Evolutionary conservation across 148 eudicot genomes (phyloP), one percentile per base, ranked within the genome.

Genomic region (Suaeda aralocaspica): DNA sequence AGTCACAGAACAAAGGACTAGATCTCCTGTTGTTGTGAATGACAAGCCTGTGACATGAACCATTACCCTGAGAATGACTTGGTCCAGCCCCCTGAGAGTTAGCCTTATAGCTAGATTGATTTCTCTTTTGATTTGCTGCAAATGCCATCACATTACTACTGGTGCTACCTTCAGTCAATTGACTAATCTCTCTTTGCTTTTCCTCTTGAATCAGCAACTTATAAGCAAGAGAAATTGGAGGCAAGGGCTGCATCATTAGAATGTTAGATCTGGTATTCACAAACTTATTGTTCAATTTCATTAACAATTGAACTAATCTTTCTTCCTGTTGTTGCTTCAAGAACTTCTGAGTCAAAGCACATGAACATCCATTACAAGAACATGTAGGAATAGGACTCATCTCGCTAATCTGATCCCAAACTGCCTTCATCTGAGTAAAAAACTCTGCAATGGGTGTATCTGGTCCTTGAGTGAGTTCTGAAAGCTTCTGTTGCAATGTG

Each of bases 91-190:
- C 33, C 5, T 25, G 5, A 3, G 0, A 16, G 22, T 15, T 59
- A 9, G 0, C 19, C 19, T 1, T 31, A 22, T 5, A 2, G 3
- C 0, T 12, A 1, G 11, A 8, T 9, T 56, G 16, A 8, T 1
- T 0, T 3, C 8, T 59, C 7, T 6, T 59, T 2, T 6, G 1
- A 0, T 59, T 22, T 4, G 39, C 12, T 16, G 21, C 0, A 15
- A 59, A 59, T 2, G 63, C 41, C 39, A 59, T 18, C 2, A 2
- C 1, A 2, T 5, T 1, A 59, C 1, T 12, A 1, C 0, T 4
- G 8, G 9, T 2, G 4, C n/a, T n/a, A n/a, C n/a, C n/a, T n/a
- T 59, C 9, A 4, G 0, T 0, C 0, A 25, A 0, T 18, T 2
- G 12, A 56, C 5, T 22, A 14, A 13, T 10, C 2, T 59, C 8